Evolutionary conservation across 805 yeast genomes (phyloP), one percentile per base, ranked within the genome.

Genomic region (Saccharomyces eubayanus): DNA sequence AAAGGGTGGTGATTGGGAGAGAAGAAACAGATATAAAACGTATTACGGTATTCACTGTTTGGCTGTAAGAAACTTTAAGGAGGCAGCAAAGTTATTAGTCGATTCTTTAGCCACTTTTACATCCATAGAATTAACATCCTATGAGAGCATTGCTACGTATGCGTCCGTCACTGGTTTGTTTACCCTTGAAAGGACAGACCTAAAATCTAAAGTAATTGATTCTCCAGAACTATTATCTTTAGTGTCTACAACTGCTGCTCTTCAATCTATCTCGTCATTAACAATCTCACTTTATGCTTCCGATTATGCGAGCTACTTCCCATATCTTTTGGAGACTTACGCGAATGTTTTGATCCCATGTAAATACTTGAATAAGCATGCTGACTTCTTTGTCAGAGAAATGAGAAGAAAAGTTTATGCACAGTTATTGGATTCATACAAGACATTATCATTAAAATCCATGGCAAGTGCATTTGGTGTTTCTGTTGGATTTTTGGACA

Each of bases 1-100:
- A 64, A 87, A 89, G 65, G 99, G 98, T 53, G 99, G 99, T 57
- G 99, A 94, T 70, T 94, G 99, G 99, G 99, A 94, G 73, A 87
- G 99, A 72, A 84, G 96, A 65, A 94, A 94, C 74, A 77, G 97
- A 61, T 89, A 81, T 77, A 94, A 94, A 75, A 88, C 97, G 5
- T 94, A 94, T 72, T 73, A 80, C 55, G 99, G 99, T 24, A 77
- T 94, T 49, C 88, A 89, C 68, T 74, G 81, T 40, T 74, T 94
- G 79, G 85, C 96, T 6, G 84, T 91, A 29, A 83, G 99, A 65
- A 83, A 89, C 62, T 94, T 94, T 65, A 76, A 75, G 45, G 95
- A 88, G 61, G 96, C 98, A 1, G 82, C 97, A 2, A 82, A 82
- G 51, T 74, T 92, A 57, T 78, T 94, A 62, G 88, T 89, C 59